Conservation (phyloP, 192 early-diverging fungal genomes). For the Coemansia sp. region DNA sequence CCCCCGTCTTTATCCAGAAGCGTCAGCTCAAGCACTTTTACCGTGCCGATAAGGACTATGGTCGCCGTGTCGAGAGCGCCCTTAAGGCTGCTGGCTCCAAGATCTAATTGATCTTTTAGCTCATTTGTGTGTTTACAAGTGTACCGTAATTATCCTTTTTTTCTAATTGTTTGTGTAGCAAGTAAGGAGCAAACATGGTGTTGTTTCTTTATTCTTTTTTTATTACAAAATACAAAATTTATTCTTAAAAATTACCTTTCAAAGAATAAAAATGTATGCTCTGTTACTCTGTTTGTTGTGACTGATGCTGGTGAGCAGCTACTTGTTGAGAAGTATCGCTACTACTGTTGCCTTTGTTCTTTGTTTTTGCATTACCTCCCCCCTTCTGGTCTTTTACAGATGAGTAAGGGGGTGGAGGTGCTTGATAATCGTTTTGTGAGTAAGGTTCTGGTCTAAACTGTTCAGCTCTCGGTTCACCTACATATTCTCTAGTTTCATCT, state of each 20-base stretch:
- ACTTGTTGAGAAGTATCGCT: no score
- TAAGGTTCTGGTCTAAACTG: slow-evolving; percentile 36
- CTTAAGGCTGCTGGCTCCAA: slow-evolving; percentile 54
- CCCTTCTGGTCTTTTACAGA: not conserved
- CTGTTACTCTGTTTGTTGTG: no score
- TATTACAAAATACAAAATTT: slow-evolving; percentile 2
- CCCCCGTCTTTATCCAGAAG: slow-evolving; percentile 64
- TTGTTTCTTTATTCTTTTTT: not conserved
- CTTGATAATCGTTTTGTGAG: slow-evolving; percentile 23
- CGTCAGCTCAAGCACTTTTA: slow-evolving; percentile 69
- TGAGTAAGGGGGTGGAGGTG: slow-evolving; percentile 37
- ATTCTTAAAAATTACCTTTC: not conserved
- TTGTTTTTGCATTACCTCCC: not conserved
- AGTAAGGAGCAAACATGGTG: no score
- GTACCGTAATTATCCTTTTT: slow-evolving; percentile 3
- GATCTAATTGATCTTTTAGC: slow-evolving; percentile 21
- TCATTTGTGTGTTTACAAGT: no score
- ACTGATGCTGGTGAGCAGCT: no score
- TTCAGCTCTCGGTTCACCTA: not conserved
- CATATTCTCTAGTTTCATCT: not conserved
- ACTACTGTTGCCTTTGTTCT: not conserved
- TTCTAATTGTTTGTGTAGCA: not conserved
- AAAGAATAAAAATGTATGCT: no score
- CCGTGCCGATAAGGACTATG: slow-evolving; percentile 72
- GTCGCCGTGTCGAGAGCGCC: slow-evolving; percentile 62